Conservation (phyloP, 2,329 filamentous ascomycete species). For the Acephala macrosclerotiorum region DNA sequence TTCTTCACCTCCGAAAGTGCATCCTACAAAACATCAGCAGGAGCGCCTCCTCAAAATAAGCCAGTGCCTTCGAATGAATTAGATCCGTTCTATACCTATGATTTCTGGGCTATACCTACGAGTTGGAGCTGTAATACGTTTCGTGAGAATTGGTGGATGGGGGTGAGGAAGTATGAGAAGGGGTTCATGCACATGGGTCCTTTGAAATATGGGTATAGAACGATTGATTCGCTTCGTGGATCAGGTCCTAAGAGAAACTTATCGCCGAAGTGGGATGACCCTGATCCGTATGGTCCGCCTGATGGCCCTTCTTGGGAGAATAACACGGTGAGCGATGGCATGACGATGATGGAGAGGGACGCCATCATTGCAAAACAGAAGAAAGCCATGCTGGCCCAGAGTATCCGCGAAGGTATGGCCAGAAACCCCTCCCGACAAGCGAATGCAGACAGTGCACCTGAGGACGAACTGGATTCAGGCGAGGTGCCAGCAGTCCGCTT, state of each 20-base stretch:
- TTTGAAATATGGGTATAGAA: neutral
- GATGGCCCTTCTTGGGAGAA: neutral
- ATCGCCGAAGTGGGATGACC: neutral
- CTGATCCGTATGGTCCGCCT: neutral
- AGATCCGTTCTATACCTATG: neutral
- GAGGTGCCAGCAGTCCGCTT: neutral
- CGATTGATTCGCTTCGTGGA: too few relatives aligned
- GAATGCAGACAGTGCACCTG: too few relatives aligned
- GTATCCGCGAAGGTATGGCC: neutral
- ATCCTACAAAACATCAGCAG: neutral
- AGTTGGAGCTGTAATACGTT: neutral
- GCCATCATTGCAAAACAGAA: too few relatives aligned
- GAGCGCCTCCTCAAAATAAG: neutral
- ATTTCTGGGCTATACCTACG: neutral
- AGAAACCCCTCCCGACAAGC: neutral
- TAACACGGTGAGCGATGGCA: too few relatives aligned
- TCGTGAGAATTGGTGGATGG: neutral
- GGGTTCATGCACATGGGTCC: neutral
- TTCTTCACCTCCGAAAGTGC: neutral
- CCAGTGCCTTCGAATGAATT: neutral
- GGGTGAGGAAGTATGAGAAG: neutral
- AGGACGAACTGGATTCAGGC: neutral
- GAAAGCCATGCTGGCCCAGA: neutral
- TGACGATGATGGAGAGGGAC: too few relatives aligned
- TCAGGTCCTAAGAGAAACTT: neutral